A percentile compares a stretch with the other conserved stretches of the same genome.
phyloP scores from a whole-genome alignment of 345 rosid species.

The Rhizophora mangle region DNA sequence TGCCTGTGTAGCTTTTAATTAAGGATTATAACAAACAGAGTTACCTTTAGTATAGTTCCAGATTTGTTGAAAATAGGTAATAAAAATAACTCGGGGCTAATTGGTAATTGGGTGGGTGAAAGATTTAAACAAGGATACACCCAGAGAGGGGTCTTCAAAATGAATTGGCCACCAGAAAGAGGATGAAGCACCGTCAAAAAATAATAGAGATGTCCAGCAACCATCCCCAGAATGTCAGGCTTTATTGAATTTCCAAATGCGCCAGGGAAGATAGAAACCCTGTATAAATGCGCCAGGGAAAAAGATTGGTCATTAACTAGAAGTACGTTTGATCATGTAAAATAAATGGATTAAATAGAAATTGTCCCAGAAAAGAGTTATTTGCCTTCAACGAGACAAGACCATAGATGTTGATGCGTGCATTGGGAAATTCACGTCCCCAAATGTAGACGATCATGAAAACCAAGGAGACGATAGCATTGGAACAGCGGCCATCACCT shows the following conservation, averaged over 20 bases:
- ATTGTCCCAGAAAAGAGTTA: not conserved
- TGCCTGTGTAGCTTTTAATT: conserved; percentile 25
- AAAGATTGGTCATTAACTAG: not conserved
- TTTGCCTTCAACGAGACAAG: conserved; percentile 53
- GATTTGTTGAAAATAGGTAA: no score
- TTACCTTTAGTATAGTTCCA: no score
- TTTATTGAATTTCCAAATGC: conserved; percentile 47
- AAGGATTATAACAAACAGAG: conserved; percentile 11
- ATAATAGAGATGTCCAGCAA: conserved; percentile 59
- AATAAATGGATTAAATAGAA: not conserved
- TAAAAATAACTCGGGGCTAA: no score
- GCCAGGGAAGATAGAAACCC: conserved; percentile 76
- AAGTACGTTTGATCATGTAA: not conserved
- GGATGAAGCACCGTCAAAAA: conserved; percentile 67
- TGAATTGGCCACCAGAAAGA: conserved; percentile 50
- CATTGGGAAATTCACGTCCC: conserved; percentile 59
- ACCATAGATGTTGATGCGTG: conserved; percentile 47
- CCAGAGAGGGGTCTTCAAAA: conserved; percentile 58
- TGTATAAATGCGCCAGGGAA: conserved; percentile 7
- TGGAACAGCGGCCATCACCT: conserved; percentile 51
- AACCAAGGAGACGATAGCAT: conserved; percentile 42
- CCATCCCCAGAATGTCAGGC: conserved; percentile 64
- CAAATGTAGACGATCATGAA: conserved; percentile 61
- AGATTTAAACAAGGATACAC: conserved; percentile 52
- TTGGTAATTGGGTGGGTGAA: not conserved